Base-by-base conservation (phyloP, 345 rosid genomes). In the Eucalyptus polyanthemos region DNA sequence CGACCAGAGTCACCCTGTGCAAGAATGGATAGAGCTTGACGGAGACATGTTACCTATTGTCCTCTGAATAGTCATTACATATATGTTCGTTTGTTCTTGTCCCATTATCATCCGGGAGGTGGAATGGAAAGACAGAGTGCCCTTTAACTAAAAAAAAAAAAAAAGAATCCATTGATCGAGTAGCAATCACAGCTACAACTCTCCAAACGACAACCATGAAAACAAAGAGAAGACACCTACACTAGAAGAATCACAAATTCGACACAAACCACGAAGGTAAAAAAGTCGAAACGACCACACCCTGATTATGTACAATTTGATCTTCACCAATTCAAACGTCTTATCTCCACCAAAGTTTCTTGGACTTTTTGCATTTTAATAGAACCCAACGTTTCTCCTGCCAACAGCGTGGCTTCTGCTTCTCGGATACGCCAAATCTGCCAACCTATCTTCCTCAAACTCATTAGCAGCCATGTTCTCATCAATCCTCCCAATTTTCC, bases 401-500 rank as follows among this genome's bases (percentile, higher is more conserved):
- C 86, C 86, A 40, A n/a, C 60, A 45, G 91, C 91, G 27, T 81
- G 67, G 47, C 92, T 92, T 90, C 88, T 92, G 88, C 92, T 92
- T 88, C 95, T 88, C 29, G 87, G 80, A 60, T 42, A 86, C 50
- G 86, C 8, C 25, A 29, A 29, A 53, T 69, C 89, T 34, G 40
- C 80, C 58, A 47, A 19, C 47, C 25, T 50, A 76, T 47, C 93
- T 58, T 92, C 94, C 90, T 90, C 91, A 40, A 94, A 94, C 11
- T 88, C 89, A 89, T 94, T 93, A 86, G 94, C 88, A 86, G 94
- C 88, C 88, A 58, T 87, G 50, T 92, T 92, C 88, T 93, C 94
- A 11, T 94, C 94, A 87, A 93, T 93, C 86, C 91, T 91, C 50
- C 95, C 94, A n/a, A 94, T 92, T 91, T 88, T 92, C 80, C 96